Base-by-base conservation (phyloP, 2,329 filamentous ascomycete species). In the Aspergillus latus region DNA sequence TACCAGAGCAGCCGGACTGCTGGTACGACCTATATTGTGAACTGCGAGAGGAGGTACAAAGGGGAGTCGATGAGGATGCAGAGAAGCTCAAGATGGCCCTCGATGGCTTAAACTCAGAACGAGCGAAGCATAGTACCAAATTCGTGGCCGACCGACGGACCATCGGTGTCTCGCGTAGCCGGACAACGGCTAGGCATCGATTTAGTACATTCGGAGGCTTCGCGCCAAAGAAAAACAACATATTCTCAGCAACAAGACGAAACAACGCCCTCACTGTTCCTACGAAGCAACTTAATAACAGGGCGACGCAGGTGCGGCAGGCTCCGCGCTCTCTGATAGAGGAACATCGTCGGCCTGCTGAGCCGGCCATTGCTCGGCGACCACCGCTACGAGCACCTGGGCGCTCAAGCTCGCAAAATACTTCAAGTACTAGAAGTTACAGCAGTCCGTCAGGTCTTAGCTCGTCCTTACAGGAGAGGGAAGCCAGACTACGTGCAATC, bases 21-120 rank as follows among this genome's bases (percentile, higher is more conserved):
- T 97, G 92, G 92, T 85, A 87, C 69, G 85, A 88, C 54, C 80
- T 95, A 11, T 97, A 95, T 75, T 78, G 81, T 61, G 84, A 85
- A 60, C 87, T 92, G 67, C 81, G 84, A 61, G 78, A 77, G 42
- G 78, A 87, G 59, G 82, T 85, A 37, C 77, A 83, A 34, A 75
- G 80, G 50, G 79, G 83, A 51, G 79, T 88, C 6, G 78, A 79
- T 4, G 77, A 78, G 21, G 86, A 87, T 62, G 81, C 84, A 56
- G 80, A 79, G 57, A 78, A 78, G 52, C 76, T 91, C 54, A 82
- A 78, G 64, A 78, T 78, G 46, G 81, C 82, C 42, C 75, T 88
- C 45, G 79, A 80, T 11, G 82, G 80, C 11, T 78, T 88, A 59
- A 80, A 82, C 64, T 76, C 83, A 56, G 76, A 84, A 59, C 84